phyloP scores from a whole-genome alignment of 805 yeast genomes.

The Candida nitratophila region DNA sequence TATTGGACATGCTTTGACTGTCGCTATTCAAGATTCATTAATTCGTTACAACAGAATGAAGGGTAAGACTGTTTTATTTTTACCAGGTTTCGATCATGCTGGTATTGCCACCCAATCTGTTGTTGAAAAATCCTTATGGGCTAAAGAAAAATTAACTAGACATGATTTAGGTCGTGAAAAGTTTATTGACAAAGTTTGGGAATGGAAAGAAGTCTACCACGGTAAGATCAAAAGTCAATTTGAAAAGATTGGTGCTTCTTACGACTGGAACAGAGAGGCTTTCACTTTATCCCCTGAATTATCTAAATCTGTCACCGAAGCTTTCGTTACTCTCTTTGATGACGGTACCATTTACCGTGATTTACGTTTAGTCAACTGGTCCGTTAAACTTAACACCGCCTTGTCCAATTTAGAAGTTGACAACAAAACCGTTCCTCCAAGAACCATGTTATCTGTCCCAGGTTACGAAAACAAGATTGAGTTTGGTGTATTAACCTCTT shows the following conservation, averaged over 20 bases:
- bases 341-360: conserved; percentile 96
- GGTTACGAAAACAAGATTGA: conserved; percentile 86
- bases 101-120: conserved; percentile 99
- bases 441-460: conserved; percentile 77
- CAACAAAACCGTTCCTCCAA: conserved; percentile 80
- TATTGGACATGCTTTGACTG: conserved; percentile 96
- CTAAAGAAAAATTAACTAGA: conserved; percentile 78
- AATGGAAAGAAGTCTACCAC: conserved; percentile 96
- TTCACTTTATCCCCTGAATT: conserved; percentile 82
- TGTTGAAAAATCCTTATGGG: conserved; percentile 94
- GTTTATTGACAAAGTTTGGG: conserved; percentile 88
- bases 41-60: conserved; percentile 95
- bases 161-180: conserved; percentile 94
- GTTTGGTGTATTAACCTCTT: conserved; percentile 95
- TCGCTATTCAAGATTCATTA: conserved; percentile 88
- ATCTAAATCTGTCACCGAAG: conserved; percentile 77
- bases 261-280: conserved; percentile 92
- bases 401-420: conserved; percentile 95
- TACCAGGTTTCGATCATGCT: conserved; percentile 98
- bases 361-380: conserved; percentile 91
- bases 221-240: conserved; percentile 78
- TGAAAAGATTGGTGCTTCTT: conserved; percentile 87
- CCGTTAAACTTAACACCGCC: conserved; percentile 89
- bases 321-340: conserved; percentile 85
- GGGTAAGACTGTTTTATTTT: conserved; percentile 85